Evolutionary conservation across 139 green algal species (phyloP).

Genomic region (Choricystis sp.): DNA sequence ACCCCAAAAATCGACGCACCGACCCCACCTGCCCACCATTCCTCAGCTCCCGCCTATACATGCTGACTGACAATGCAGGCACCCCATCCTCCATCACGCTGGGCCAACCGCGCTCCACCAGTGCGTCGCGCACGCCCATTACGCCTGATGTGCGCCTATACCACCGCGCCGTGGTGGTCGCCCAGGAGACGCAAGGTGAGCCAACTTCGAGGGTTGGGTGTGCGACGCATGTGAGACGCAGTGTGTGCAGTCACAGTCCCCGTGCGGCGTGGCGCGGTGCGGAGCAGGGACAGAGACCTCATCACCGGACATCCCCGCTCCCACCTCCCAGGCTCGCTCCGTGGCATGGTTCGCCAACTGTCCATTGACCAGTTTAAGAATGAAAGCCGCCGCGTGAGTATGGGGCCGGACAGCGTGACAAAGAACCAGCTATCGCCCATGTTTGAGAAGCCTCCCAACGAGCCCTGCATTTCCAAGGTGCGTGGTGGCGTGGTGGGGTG

Average conservation of each 20-base stretch:
- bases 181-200: constrained; percentile 36
- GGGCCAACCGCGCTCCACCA: constrained; percentile 13
- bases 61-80: neutral
- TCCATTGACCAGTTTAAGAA: constrained; percentile 98
- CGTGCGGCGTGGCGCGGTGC: no score
- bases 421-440: constrained; percentile 11
- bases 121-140: constrained; percentile 21
- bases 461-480: constrained; percentile 12
- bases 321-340: constrained; percentile 21
- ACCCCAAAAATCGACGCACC: no score
- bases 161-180: constrained; percentile 83
- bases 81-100: constrained; percentile 23
- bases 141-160: constrained; percentile 79
- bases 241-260: no score
- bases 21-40: no score
- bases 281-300: no score
- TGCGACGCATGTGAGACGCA: no score
- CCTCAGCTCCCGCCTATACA: no score
- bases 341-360: constrained; percentile 80
- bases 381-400: constrained; percentile 70
- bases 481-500: no score
- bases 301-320: no score
- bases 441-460: constrained; percentile 22
- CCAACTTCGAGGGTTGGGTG: no score
- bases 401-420: constrained; percentile 9